These are phyloP conservation scores for Teunomyces barrocoloradensis DNA, from an alignment of 805 yeast species.

Conservation along the genomic window DNA sequence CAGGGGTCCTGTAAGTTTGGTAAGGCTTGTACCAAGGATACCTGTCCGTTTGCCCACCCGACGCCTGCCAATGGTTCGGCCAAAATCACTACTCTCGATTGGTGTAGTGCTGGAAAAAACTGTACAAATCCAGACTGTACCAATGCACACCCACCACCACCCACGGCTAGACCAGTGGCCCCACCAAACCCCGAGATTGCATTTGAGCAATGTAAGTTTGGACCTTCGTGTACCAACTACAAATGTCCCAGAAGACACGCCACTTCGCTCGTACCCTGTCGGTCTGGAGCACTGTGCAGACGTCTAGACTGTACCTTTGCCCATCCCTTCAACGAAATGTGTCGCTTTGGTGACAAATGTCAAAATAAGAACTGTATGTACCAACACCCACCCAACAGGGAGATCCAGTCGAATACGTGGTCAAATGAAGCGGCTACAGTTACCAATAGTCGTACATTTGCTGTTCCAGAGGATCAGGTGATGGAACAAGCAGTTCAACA, in stretches of 20 bases:
- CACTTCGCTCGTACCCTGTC: slow-evolving; percentile 65
- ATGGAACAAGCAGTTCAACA: slow-evolving; percentile 47
- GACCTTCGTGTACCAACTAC: slow-evolving; percentile 69
- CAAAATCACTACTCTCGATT: slow-evolving; percentile 60
- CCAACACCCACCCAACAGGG: slow-evolving; percentile 80
- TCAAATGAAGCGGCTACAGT: slow-evolving; percentile 27
- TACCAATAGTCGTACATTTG: slow-evolving; percentile 67
- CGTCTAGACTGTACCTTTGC: slow-evolving; percentile 79
- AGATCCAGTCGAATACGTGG: slow-evolving; percentile 35
- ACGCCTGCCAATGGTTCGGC: slow-evolving; percentile 80
- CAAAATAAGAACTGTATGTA: slow-evolving; percentile 68
- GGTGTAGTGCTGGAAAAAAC: slow-evolving; percentile 72
- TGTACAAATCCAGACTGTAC: slow-evolving; percentile 64
- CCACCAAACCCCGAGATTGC: slow-evolving; percentile 41
- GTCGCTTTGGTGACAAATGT: slow-evolving; percentile 79
- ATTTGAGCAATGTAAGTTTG: slow-evolving; percentile 82
- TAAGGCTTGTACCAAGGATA: slow-evolving; percentile 66
- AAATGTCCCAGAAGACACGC: slow-evolving; percentile 87
- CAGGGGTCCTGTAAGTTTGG: slow-evolving; percentile 73
- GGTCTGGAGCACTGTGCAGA: slow-evolving; percentile 76
- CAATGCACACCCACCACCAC: slow-evolving; percentile 81
- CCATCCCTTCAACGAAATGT: slow-evolving; percentile 76
- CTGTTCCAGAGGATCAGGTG: slow-evolving; percentile 71
- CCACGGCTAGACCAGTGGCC: slow-evolving; percentile 33
- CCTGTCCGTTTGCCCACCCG: slow-evolving; percentile 90